phyloP scores from a whole-genome alignment of 139 green algal species.

The Micromonas commoda region DNA sequence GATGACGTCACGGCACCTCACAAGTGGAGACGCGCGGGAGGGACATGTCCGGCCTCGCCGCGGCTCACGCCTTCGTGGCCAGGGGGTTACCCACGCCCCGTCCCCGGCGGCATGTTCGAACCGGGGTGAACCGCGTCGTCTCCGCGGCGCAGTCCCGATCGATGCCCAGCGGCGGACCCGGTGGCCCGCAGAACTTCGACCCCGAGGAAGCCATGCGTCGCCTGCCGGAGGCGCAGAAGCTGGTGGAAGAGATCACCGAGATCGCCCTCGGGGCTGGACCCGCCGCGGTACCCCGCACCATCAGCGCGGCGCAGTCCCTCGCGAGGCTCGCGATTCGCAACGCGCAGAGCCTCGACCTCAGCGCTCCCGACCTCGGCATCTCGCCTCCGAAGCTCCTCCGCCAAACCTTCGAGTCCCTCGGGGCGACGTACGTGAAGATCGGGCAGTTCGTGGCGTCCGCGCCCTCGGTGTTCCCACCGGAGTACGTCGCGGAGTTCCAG shows the following conservation, averaged over 20 bases:
- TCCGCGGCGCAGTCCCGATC: neutral
- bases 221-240: neutral
- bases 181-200: neutral
- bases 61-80: too few relatives aligned
- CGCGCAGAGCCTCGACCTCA: neutral
- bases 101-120: too few relatives aligned
- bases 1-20: too few relatives aligned
- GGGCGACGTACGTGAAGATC: slow-evolving; percentile 92
- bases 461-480: slow-evolving; percentile 85
- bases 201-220: neutral
- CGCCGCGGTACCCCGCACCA: neutral
- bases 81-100: too few relatives aligned
- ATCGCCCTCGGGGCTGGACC: neutral
- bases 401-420: slow-evolving; percentile 88
- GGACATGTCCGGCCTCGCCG: too few relatives aligned
- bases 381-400: slow-evolving; percentile 51
- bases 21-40: too few relatives aligned
- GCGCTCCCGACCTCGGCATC: too few relatives aligned
- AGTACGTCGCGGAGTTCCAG: slow-evolving; percentile 95
- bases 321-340: neutral
- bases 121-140: too few relatives aligned
- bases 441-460: slow-evolving; percentile 86
- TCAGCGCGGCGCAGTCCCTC: neutral
- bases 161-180: too few relatives aligned
- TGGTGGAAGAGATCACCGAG: neutral